phyloP scores from a whole-genome alignment of 495 filamentous ascomycete species.

The Polyplosphaeria fusca region DNA sequence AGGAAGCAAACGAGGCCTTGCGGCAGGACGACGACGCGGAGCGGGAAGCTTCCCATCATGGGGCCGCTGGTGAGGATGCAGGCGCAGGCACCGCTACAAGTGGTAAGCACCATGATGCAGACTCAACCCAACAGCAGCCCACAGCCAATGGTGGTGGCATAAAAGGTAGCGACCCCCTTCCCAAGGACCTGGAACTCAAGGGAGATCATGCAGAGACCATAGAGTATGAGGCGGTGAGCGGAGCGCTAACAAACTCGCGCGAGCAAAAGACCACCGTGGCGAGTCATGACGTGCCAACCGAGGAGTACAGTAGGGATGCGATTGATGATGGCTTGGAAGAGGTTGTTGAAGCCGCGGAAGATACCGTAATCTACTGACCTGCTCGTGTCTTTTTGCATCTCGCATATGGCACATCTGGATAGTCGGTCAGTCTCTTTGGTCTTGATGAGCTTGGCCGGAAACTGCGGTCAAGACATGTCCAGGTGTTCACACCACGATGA shows the following conservation, averaged over 20 bases:
- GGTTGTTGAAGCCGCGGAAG: conserved; percentile 42
- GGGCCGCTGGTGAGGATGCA: not conserved
- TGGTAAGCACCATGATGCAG: conserved; percentile 23
- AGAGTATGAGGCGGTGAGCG: conserved; percentile 18
- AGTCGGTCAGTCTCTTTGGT: conserved; percentile 16
- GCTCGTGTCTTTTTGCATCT: not conserved
- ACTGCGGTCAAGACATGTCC: too few species aligned
- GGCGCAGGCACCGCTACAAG: not conserved
- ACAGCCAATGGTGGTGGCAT: conserved; percentile 27
- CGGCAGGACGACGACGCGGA: conserved; percentile 13
- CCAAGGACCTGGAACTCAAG: conserved; percentile 18
- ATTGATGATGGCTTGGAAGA: conserved; percentile 39
- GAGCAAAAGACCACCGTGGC: not conserved
- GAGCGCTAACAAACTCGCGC: conserved; percentile 7
- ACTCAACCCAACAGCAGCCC: conserved; percentile 6
- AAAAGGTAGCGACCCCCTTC: conserved; percentile 13
- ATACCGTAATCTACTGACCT: conserved; percentile 43
- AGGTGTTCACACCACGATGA: too few species aligned
- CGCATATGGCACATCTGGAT: not conserved
- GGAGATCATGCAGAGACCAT: conserved; percentile 21
- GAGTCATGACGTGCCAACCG: conserved; percentile 15
- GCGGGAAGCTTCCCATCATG: conserved; percentile 4
- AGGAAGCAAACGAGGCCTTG: conserved; percentile 4
- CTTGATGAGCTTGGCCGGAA: too few species aligned
- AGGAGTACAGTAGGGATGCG: conserved; percentile 27